phyloP scores from a whole-genome alignment of 2,329 filamentous ascomycete species.

The Epichloe hybrida region DNA sequence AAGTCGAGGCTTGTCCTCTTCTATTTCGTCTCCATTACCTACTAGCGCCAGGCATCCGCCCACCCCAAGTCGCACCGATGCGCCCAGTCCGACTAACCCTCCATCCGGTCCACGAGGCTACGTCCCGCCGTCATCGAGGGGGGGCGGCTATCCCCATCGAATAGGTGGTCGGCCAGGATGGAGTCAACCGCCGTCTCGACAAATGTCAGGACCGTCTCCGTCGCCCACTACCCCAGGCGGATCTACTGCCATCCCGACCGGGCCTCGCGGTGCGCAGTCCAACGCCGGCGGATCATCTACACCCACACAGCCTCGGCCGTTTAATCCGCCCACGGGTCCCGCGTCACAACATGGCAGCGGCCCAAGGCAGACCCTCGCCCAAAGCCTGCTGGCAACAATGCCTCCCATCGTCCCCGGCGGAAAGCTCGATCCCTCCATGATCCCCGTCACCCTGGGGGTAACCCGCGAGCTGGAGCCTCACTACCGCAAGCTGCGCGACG shows the following conservation, averaged over 20 bases:
- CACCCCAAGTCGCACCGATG: conserved; percentile 24
- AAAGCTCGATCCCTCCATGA: conserved; percentile 35
- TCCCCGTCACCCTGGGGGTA: conserved; percentile 32
- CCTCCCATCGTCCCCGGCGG: conserved; percentile 40
- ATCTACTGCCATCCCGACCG: conserved; percentile 32
- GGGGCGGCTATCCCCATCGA: conserved; percentile 30
- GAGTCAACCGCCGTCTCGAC: conserved; percentile 21
- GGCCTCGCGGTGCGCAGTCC: conserved; percentile 25
- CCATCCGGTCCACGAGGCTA: conserved; percentile 44
- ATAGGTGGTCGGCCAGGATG: conserved; percentile 34
- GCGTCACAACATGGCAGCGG: conserved; percentile 23
- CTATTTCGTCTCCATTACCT: conserved; percentile 22
- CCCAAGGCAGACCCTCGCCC: conserved; percentile 33
- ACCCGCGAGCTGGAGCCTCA: conserved; percentile 41
- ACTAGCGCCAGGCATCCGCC: conserved; percentile 21
- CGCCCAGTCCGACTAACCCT: conserved; percentile 33
- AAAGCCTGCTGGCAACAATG: conserved; percentile 37
- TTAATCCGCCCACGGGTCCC: conserved; percentile 47
- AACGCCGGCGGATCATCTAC: conserved; percentile 24
- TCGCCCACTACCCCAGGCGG: conserved; percentile 27
- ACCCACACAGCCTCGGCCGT: conserved; percentile 30
- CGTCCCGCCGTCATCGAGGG: conserved; percentile 25
- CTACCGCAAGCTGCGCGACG: conserved; percentile 39
- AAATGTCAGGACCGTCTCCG: conserved; percentile 21
- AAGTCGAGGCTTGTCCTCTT: conserved; percentile 25